Conservation (phyloP, 2,329 filamentous ascomycete species). For the Trichoderma lentiforme region DNA sequence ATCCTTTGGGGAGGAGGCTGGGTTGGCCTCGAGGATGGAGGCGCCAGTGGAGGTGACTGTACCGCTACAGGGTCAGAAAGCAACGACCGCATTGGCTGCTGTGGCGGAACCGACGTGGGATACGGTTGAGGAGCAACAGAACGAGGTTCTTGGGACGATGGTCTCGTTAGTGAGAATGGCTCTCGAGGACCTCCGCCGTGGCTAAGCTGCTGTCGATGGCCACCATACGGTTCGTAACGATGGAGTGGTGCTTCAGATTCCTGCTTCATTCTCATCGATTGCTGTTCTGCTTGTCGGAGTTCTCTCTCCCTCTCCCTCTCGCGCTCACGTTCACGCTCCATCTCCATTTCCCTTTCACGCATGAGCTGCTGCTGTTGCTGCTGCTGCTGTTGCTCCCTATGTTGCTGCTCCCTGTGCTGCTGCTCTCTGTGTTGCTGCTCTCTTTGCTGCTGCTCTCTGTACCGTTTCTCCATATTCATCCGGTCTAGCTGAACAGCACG, state of each 20-base stretch:
- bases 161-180: conserved; percentile 37
- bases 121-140: conserved; percentile 34
- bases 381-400: conserved; percentile 22
- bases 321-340: conserved; percentile 22
- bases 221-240: conserved; percentile 44
- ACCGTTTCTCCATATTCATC: conserved; percentile 32
- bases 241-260: conserved; percentile 45
- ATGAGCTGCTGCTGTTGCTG: conserved; percentile 15
- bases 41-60: conserved; percentile 40
- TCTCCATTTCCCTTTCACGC: conserved; percentile 18
- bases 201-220: conserved; percentile 39
- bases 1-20: conserved; percentile 39
- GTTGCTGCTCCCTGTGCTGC: conserved; percentile 18
- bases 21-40: conserved; percentile 36
- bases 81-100: conserved; percentile 41
- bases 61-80: conserved; percentile 38
- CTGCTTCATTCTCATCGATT: conserved; percentile 44
- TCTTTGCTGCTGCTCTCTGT: conserved; percentile 26
- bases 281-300: conserved; percentile 30
- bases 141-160: conserved; percentile 44
- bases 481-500: conserved; percentile 31
- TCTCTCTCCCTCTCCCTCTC: conserved; percentile 30
- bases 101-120: conserved; percentile 31
- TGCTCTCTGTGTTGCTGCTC: conserved; percentile 21
- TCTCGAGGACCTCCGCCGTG: conserved; percentile 40